Conservation (phyloP, 2,329 filamentous ascomycete species). For the Cladosporium sp. region DNA sequence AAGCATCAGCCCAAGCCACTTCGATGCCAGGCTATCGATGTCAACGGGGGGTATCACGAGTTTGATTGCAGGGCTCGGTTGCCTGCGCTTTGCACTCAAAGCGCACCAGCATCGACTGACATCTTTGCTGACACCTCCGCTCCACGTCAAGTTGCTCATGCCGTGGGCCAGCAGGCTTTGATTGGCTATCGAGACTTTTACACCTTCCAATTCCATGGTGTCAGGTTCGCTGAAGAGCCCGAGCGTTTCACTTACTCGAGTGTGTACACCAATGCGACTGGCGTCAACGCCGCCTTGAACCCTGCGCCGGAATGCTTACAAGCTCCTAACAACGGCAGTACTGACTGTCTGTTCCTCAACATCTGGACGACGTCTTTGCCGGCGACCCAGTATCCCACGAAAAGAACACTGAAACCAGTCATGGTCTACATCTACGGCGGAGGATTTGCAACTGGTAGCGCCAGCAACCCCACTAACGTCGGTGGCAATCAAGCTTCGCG, state of each 20-base stretch:
- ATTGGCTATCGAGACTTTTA: constrained; percentile 20
- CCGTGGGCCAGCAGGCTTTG: constrained; percentile 17
- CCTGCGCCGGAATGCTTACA: constrained; percentile 18
- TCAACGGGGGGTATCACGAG: not conserved
- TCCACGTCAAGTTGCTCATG: constrained; percentile 18
- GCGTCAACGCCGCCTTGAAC: constrained; percentile 15
- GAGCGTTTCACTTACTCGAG: constrained; percentile 20
- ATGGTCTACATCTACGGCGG: constrained; percentile 47
- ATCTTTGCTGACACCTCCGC: constrained; percentile 17
- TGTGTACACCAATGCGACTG: constrained; percentile 14
- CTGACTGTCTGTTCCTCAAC: constrained; percentile 38
- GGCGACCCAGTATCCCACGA: constrained; percentile 7
- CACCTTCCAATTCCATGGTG: constrained; percentile 19
- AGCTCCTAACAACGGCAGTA: constrained; percentile 16
- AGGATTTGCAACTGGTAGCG: constrained; percentile 38
- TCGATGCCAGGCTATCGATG: not conserved
- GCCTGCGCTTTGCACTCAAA: constrained; percentile 22
- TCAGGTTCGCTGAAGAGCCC: constrained; percentile 19
- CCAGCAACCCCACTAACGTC: constrained; percentile 43
- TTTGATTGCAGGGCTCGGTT: constrained; percentile 2
- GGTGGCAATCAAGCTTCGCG: constrained; percentile 44
- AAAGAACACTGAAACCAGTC: constrained; percentile 39
- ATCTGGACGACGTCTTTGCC: constrained; percentile 37
- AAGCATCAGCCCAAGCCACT: not conserved
- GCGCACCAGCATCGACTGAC: constrained; percentile 19